phyloP scores from a whole-genome alignment of 2,329 filamentous ascomycete genomes.

The Colletotrichum tamarilloi region DNA sequence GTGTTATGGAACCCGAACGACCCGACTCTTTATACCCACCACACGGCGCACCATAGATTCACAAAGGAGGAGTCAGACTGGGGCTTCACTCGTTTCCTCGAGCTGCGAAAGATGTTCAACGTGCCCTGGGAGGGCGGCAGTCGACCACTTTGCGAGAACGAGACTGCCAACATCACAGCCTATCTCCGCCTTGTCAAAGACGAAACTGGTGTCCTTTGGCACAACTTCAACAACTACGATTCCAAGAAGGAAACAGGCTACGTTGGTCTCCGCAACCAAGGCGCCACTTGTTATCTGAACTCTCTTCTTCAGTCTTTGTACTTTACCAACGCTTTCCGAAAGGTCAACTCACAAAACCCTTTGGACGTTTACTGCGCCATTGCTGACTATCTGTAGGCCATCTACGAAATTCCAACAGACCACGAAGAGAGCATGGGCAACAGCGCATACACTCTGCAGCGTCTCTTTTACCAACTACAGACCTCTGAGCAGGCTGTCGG shows the following conservation, averaged over 20 bases:
- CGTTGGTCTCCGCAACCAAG: constrained; percentile 96
- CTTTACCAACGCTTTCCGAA: constrained; percentile 93
- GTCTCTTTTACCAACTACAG: constrained; percentile 94
- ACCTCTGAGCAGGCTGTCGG: constrained; percentile 85
- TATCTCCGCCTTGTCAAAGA: constrained; percentile 87
- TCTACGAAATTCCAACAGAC: constrained; percentile 96
- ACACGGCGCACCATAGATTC: constrained; percentile 93
- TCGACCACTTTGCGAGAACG: constrained; percentile 81
- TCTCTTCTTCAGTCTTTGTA: constrained; percentile 86
- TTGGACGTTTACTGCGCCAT: not conserved
- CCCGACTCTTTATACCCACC: constrained; percentile 84
- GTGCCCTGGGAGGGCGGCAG: constrained; percentile 76
- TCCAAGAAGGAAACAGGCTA: constrained; percentile 99
- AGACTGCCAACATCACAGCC: constrained; percentile 82
- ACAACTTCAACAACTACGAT: constrained; percentile 94
- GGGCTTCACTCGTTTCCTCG: constrained; percentile 97
- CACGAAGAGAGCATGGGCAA: constrained; percentile 83
- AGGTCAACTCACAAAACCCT: constrained; percentile 63
- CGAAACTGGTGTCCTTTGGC: constrained; percentile 89
- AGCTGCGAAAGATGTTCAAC: constrained; percentile 86
- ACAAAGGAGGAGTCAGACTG: constrained; percentile 97
- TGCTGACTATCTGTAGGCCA: constrained; percentile 68
- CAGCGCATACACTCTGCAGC: constrained; percentile 92
- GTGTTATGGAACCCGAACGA: constrained; percentile 96
- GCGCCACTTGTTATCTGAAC: constrained; percentile 90